Percentiles rank a stretch among this genome's conserved stretches.
phyloP scores from a whole-genome alignment of 2,329 filamentous ascomycete genomes.

The Aureobasidium sp. region DNA sequence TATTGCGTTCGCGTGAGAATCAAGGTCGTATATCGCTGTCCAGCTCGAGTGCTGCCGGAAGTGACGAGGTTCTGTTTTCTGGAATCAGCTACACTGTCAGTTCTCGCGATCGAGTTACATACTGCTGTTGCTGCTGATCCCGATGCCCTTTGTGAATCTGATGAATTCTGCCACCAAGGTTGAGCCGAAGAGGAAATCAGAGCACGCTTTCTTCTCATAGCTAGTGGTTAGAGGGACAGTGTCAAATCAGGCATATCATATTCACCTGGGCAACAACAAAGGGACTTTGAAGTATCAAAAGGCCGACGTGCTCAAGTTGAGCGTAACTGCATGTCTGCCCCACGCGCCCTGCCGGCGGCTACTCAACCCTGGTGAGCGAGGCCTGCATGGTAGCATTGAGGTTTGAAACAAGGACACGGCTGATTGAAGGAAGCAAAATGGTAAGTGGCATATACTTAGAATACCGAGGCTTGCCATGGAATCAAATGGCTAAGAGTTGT shows the following conservation, averaged over 20 bases:
- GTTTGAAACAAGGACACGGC: background rate
- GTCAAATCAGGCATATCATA: background rate
- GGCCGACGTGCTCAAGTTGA: background rate
- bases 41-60: background rate
- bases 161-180: slow-evolving; percentile 5
- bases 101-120: background rate
- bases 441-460: background rate
- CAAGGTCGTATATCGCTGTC: background rate
- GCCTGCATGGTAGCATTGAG: background rate
- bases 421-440: background rate
- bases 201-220: slow-evolving; percentile 3
- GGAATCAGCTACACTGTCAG: background rate
- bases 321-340: background rate
- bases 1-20: background rate
- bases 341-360: slow-evolving; percentile 9
- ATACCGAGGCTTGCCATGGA: background rate
- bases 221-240: background rate
- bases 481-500: background rate
- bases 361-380: background rate
- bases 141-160: background rate
- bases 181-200: background rate
- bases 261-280: background rate
- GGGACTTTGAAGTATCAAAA: background rate
- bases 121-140: background rate
- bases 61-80: background rate